phyloP scores from a whole-genome alignment of 331 rosid genomes.

The Spiraea crenata region DNA sequence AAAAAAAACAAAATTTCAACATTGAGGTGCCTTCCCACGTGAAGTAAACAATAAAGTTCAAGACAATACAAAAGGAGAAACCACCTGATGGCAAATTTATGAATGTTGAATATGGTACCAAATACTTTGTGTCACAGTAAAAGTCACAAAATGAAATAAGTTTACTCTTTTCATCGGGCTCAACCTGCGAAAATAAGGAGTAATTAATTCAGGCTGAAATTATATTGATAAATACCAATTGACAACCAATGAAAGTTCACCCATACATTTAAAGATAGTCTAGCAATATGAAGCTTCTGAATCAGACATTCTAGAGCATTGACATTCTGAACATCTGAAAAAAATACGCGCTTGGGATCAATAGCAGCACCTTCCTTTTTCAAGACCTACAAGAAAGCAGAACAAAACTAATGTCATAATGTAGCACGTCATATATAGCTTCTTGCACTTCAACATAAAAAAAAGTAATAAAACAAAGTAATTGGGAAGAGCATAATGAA shows the following conservation, averaged over 20 bases:
- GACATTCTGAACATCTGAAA: conserved; percentile 56
- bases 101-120: conserved; percentile 57
- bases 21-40: background rate
- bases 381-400: conserved; percentile 40
- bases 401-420: background rate
- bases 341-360: conserved; percentile 60
- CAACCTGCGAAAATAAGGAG: conserved; percentile 31
- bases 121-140: conserved; percentile 54
- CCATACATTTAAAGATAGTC: conserved; percentile 49
- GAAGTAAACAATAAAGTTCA: background rate
- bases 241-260: background rate
- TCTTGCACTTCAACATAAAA: background rate
- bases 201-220: background rate
- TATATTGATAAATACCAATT: background rate
- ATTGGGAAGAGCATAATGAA: background rate
- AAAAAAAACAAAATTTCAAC: background rate
- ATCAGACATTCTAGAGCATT: conserved; percentile 67
- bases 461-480: background rate
- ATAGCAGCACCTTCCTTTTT: conserved; percentile 30
- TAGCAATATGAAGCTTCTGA: conserved; percentile 45
- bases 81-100: conserved; percentile 56
- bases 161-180: conserved; percentile 33
- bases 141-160: conserved; percentile 45
- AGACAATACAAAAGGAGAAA: background rate
- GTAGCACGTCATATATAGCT: background rate